Conservation (phyloP, 768 basidiomycete species). For the Mycena alexandri region DNA sequence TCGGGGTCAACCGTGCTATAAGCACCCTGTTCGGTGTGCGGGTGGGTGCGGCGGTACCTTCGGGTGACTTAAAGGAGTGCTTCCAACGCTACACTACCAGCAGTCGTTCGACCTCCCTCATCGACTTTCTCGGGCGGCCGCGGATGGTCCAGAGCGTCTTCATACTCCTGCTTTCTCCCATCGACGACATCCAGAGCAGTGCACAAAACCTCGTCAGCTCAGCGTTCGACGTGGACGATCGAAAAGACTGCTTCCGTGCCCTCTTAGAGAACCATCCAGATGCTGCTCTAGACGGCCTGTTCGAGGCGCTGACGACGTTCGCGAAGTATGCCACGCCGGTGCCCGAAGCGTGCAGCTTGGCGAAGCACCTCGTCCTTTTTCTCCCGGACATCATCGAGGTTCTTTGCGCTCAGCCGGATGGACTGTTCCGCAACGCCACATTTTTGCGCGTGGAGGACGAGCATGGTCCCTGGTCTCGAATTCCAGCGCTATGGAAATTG, state of each 20-base stretch:
- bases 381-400: constrained; percentile 94
- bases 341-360: constrained; percentile 90
- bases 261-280: constrained; percentile 77
- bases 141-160: constrained; percentile 72
- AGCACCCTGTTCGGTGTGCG: constrained; percentile 61
- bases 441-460: constrained; percentile 64
- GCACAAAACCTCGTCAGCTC: constrained; percentile 86
- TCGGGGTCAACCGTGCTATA: constrained; percentile 73
- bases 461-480: constrained; percentile 60
- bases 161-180: constrained; percentile 84
- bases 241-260: constrained; percentile 88
- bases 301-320: constrained; percentile 77
- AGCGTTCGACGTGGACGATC: constrained; percentile 90
- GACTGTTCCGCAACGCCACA: constrained; percentile 69
- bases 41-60: constrained; percentile 53
- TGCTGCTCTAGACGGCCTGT: constrained; percentile 77
- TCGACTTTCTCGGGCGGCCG: constrained; percentile 66
- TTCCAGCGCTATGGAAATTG: constrained; percentile 83
- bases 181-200: constrained; percentile 77
- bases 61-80: constrained; percentile 50
- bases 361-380: constrained; percentile 91
- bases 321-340: constrained; percentile 68
- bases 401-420: constrained; percentile 79
- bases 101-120: constrained; percentile 62
- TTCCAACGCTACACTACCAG: constrained; percentile 77